Conservation (phyloP, 164 flowering plant genomes). For the Malania oleifera region DNA sequence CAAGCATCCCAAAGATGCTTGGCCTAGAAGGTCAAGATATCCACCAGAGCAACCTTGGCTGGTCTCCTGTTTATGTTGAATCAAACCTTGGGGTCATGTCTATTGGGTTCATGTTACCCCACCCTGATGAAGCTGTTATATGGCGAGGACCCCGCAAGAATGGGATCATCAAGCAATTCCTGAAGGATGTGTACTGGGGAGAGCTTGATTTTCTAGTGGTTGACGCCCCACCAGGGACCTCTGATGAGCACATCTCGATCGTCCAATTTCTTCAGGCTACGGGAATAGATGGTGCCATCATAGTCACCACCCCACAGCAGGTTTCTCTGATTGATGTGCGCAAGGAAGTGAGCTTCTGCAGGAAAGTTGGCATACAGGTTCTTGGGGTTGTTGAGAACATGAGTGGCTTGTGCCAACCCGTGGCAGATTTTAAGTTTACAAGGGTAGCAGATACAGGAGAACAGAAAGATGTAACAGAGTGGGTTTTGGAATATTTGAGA, state of each 20-base stretch:
- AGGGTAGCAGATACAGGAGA: conserved; percentile 43
- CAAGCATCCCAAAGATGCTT: conserved; percentile 95
- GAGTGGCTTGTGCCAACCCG: conserved; percentile 68
- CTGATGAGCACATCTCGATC: conserved; percentile 90
- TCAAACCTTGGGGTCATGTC: conserved; percentile 97
- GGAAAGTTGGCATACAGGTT: conserved; percentile 63
- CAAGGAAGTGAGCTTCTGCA: conserved; percentile 90
- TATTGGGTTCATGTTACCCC: conserved; percentile 84
- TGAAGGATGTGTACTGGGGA: conserved; percentile 90
- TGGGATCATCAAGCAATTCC: conserved; percentile 80
- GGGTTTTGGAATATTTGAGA: conserved; percentile 40
- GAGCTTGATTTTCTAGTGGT: conserved; percentile 89
- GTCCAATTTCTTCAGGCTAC: conserved; percentile 73
- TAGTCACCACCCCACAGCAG: conserved; percentile 90
- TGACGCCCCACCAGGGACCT: conserved; percentile 98
- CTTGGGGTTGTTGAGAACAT: conserved; percentile 95
- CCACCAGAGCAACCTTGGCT: conserved; percentile 91
- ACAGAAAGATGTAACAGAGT: conserved; percentile 56
- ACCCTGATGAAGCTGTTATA: conserved; percentile 90
- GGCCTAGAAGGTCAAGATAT: conserved; percentile 93
- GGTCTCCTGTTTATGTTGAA: conserved; percentile 89
- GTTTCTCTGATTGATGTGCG: conserved; percentile 88
- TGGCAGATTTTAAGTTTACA: conserved; percentile 54
- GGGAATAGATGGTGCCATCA: conserved; percentile 86
- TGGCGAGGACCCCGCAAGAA: conserved; percentile 97